These are phyloP conservation scores for Xylariaceae sp. DNA, from an alignment of 2,329 filamentous ascomycete species.

Conservation along the genomic window DNA sequence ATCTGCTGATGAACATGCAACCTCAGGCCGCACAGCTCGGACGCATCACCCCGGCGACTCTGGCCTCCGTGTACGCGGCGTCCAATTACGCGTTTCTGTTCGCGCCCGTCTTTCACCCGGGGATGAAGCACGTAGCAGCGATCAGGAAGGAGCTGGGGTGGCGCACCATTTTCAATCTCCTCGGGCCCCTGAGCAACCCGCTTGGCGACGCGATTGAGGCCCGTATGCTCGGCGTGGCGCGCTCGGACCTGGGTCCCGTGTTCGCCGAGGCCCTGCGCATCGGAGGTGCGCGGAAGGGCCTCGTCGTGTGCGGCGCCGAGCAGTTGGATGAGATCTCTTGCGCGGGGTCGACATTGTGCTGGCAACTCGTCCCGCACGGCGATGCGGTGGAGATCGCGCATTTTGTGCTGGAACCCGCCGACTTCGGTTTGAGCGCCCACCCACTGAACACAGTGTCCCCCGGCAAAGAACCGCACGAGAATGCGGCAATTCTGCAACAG, in stretches of 20 bases:
- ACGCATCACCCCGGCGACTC: slow-evolving; percentile 71
- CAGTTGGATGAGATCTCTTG: slow-evolving; percentile 95
- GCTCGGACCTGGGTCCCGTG: slow-evolving; percentile 81
- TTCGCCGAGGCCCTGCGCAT: slow-evolving; percentile 84
- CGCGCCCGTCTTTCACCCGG: slow-evolving; percentile 93
- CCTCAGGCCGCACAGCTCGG: slow-evolving; percentile 74
- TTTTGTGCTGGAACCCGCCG: slow-evolving; percentile 78
- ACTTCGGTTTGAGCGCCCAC: slow-evolving; percentile 82
- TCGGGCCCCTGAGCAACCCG: slow-evolving; percentile 91
- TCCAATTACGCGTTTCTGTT: slow-evolving; percentile 96
- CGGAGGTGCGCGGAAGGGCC: slow-evolving; percentile 76
- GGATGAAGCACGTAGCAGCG: slow-evolving; percentile 85
- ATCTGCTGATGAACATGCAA: slow-evolving; percentile 77
- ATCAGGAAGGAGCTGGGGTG: slow-evolving; percentile 88
- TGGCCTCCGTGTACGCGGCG: slow-evolving; percentile 72
- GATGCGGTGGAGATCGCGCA: slow-evolving; percentile 63
- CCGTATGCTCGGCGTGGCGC: slow-evolving; percentile 88
- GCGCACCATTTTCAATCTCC: slow-evolving; percentile 95
- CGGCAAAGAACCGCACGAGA: slow-evolving; percentile 83
- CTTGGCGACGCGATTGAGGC: slow-evolving; percentile 84
- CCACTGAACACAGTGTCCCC: slow-evolving; percentile 77
- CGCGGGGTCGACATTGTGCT: slow-evolving; percentile 85
- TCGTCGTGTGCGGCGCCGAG: slow-evolving; percentile 92
- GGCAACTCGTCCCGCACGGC: slow-evolving; percentile 66
- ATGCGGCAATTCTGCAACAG: slow-evolving; percentile 78